These are phyloP conservation scores for Symmetrospora coprosmae DNA, from an alignment of 768 basidiomycete genomes.

Conservation along the genomic window DNA sequence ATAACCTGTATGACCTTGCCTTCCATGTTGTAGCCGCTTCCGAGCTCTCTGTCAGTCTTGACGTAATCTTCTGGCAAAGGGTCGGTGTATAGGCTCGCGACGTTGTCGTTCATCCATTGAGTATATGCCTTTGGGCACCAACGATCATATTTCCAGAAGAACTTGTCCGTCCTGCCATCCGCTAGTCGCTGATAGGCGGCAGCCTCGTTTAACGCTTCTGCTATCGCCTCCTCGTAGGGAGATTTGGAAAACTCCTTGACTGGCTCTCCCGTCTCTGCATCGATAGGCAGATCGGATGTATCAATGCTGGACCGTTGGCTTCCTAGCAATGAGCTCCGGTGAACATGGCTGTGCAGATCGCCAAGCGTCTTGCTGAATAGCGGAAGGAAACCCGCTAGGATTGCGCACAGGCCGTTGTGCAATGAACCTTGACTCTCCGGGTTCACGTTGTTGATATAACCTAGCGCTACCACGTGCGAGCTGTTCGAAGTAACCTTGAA, in stretches of 20 bases:
- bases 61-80: not conserved
- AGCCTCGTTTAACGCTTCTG: too few relatives aligned
- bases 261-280: not conserved
- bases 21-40: not conserved
- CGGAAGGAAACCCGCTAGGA: constrained; percentile 41
- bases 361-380: constrained; percentile 47
- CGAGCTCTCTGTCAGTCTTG: not conserved
- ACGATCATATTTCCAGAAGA: too few relatives aligned
- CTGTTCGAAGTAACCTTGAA: constrained; percentile 13
- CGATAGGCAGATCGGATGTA: not conserved
- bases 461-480: not conserved
- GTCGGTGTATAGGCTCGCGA: not conserved
- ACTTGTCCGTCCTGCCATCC: too few relatives aligned
- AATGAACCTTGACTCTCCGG: constrained; percentile 31
- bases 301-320: not conserved
- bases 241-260: too few relatives aligned
- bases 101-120: not conserved
- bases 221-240: too few relatives aligned
- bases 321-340: not conserved
- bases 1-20: constrained; percentile 34
- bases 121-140: too few relatives aligned
- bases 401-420: constrained; percentile 37
- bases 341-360: constrained; percentile 41
- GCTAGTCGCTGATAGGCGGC: too few relatives aligned
- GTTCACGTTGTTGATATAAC: constrained; percentile 48